Percentiles rank a stretch among this genome's conserved stretches.
These are phyloP conservation scores for Penicillium mononematosum DNA, from an alignment of 495 filamentous ascomycete genomes.

Conservation along the genomic window DNA sequence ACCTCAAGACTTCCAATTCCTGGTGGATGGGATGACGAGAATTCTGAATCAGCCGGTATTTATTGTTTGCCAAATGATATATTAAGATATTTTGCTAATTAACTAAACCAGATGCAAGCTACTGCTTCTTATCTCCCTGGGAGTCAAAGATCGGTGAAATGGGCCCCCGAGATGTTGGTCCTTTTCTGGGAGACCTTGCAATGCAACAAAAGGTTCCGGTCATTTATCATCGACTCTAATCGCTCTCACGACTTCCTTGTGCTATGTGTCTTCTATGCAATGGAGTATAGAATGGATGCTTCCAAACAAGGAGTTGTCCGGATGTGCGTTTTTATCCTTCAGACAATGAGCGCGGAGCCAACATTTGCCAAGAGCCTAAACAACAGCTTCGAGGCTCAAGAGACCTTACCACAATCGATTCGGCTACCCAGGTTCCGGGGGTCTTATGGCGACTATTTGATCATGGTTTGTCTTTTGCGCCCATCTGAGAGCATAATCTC, in stretches of 20 bases:
- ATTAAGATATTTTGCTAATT: neutral
- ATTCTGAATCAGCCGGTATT: conserved; percentile 83
- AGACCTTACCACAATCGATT: conserved; percentile 78
- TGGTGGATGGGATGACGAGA: conserved; percentile 92
- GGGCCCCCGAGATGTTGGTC: conserved; percentile 95
- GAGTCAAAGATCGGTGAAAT: conserved; percentile 75
- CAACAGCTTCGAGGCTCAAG: conserved; percentile 83
- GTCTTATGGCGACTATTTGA: conserved; percentile 89
- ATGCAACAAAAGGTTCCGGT: conserved; percentile 96
- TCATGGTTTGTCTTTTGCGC: conserved; percentile 57
- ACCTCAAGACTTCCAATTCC: conserved; percentile 96
- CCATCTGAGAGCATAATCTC: neutral
- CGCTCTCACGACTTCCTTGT: conserved; percentile 90
- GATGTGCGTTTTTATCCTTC: conserved; percentile 95
- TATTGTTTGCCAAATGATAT: neutral
- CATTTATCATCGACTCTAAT: conserved; percentile 96
- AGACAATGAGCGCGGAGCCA: conserved; percentile 90
- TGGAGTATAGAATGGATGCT: conserved; percentile 80
- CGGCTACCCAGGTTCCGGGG: conserved; percentile 81
- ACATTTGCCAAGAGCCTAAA: conserved; percentile 91
- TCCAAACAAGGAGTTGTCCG: conserved; percentile 89
- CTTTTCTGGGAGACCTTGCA: conserved; percentile 97
- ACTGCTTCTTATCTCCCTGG: conserved; percentile 87
- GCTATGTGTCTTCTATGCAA: conserved; percentile 85
- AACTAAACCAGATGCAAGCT: conserved; percentile 63